These are phyloP conservation scores for Xylaria sp. DNA, from an alignment of 495 filamentous ascomycete genomes.

Conservation along the genomic window DNA sequence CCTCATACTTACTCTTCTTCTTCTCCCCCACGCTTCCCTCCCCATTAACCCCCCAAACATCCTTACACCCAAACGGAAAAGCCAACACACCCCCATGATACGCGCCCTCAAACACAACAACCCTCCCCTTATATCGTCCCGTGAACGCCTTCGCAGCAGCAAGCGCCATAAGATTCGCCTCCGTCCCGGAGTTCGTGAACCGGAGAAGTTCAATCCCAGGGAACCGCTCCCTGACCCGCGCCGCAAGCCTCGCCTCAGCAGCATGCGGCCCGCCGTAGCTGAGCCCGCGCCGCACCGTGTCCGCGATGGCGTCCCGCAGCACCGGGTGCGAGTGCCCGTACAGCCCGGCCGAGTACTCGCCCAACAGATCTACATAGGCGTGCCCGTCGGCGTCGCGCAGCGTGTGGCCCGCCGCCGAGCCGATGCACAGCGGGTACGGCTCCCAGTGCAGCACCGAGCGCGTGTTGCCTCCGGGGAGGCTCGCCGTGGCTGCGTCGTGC, in stretches of 20 bases:
- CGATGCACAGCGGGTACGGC: slow-evolving; percentile 63
- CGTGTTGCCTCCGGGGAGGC: slow-evolving; percentile 68
- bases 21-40: neutral
- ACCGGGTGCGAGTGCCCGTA: slow-evolving; percentile 59
- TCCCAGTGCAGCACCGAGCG: slow-evolving; percentile 61
- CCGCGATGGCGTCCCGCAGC: slow-evolving; percentile 47
- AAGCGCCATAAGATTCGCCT: slow-evolving; percentile 59
- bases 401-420: slow-evolving; percentile 45
- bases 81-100: slow-evolving; percentile 63
- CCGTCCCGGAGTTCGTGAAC: slow-evolving; percentile 62
- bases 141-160: slow-evolving; percentile 51
- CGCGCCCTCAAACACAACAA: slow-evolving; percentile 58
- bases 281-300: slow-evolving; percentile 26
- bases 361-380: slow-evolving; percentile 57
- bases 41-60: slow-evolving; percentile 25
- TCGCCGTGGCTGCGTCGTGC: slow-evolving; percentile 46
- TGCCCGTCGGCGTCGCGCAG: slow-evolving; percentile 53
- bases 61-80: slow-evolving; percentile 41
- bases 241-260: slow-evolving; percentile 50
- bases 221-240: slow-evolving; percentile 52
- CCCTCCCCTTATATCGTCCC: slow-evolving; percentile 39
- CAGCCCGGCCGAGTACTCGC: slow-evolving; percentile 61
- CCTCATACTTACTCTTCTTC: slow-evolving; percentile 16
- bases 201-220: slow-evolving; percentile 49
- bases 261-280: slow-evolving; percentile 28